These are phyloP conservation scores for Pseudozyma flocculosa DNA, from an alignment of 1,284 basidiomycete species.

Conservation along the genomic window DNA sequence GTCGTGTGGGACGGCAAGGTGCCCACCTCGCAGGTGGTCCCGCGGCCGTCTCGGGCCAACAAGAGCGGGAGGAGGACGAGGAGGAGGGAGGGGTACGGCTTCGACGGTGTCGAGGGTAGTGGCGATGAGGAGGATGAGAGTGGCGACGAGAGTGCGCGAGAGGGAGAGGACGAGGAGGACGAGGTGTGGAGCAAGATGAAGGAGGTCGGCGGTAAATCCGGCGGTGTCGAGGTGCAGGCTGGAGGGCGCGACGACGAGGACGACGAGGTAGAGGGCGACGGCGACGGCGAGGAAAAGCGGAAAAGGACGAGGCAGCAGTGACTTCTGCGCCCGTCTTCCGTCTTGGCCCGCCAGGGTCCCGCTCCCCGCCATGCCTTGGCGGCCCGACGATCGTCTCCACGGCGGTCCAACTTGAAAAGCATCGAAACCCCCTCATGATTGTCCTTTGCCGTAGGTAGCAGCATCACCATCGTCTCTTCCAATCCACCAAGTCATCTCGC, in stretches of 20 bases:
- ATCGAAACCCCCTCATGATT: too few relatives aligned
- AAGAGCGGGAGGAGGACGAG: neutral
- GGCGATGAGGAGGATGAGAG: constrained; percentile 3
- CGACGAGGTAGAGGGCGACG: constrained; percentile 10
- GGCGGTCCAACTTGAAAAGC: too few relatives aligned
- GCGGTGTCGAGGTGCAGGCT: neutral
- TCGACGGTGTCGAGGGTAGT: constrained; percentile 1
- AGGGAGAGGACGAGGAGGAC: constrained; percentile 20
- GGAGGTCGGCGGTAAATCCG: constrained; percentile 9
- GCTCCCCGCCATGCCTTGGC: too few relatives aligned
- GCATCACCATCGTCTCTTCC: too few relatives aligned
- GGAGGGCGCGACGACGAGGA: constrained; percentile 1
- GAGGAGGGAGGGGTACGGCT: neutral
- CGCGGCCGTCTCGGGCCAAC: too few relatives aligned
- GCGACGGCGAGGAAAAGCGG: constrained; percentile 6
- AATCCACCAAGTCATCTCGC: too few relatives aligned
- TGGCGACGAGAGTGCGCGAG: constrained; percentile 6
- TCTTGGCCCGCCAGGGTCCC: too few relatives aligned
- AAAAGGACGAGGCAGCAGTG: constrained; percentile 4
- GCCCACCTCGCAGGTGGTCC: neutral
- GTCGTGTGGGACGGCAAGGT: constrained; percentile 37
- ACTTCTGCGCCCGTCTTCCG: too few relatives aligned
- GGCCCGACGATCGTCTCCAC: too few relatives aligned
- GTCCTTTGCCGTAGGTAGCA: too few relatives aligned
- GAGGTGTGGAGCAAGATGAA: constrained; percentile 34